Base-by-base conservation (phyloP, 306 rosid genomes). In the Vicia villosa region DNA sequence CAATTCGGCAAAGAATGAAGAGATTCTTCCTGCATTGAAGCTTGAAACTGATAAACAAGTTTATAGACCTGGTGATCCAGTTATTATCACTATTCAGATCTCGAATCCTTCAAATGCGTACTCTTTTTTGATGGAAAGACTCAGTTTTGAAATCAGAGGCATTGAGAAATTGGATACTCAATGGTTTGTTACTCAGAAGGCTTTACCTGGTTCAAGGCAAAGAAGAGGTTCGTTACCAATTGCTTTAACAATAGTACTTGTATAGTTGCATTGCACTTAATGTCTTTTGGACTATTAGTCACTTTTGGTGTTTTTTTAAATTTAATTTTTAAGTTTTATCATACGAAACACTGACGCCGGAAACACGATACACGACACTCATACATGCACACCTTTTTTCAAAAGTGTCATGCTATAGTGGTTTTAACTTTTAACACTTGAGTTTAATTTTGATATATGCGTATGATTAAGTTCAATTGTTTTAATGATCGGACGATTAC, bases 121-220 rank as follows among this genome's bases (percentile, higher is more conserved):
- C 67, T 86, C 99, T 0, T 86, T 95, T 59, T 54, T 95, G 82
- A 79, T 91, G 56, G 96, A 95, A 61, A 83, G 88, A 14, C 88
- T 95, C 17, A 72, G 92, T 58, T 95, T 95, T 67, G 99, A 91
- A 86, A 82, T 95, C 66, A 84, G 77, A 56, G 97, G 97, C 10
- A 61, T 89, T 69, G 95, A 86, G 88, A 91, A 91, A 84, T 80
- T 89, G 72, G 99, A 95, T 38, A 59, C 83, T 34, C 99, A 95
- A 69, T 95, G 99, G 99, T 91, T 89, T 64, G 90, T 86, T 49
- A 91, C 97, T 20, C 96, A 83, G 84, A 95, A 89, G 77, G 87
- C 96, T 9, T 24, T 77, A 24, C 83, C 80, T 26, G 95, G 91
- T 79, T 89, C 96, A 12, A 91, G 82, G 60, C 99, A 87, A 77